A percentile compares a stretch with the other conserved stretches of the same genome.
Conservation (phyloP, 75 land plant genomes). For the Cupressus sempervirens region DNA sequence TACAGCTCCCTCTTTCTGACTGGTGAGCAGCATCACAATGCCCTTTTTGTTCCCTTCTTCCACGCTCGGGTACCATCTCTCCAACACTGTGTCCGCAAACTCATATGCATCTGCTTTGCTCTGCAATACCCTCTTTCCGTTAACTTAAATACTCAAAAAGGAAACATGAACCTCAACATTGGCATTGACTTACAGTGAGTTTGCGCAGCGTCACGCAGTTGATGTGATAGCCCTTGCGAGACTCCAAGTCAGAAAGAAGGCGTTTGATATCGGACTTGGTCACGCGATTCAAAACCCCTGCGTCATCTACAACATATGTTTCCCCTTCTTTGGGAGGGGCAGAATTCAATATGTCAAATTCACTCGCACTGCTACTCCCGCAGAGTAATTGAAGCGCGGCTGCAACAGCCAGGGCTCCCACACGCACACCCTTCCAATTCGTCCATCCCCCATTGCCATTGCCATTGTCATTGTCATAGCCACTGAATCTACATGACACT, state of each 20-base stretch:
- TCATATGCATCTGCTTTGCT: slow-evolving; percentile 96
- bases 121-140: slow-evolving; percentile 18
- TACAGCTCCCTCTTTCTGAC: slow-evolving; percentile 96
- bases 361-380: slow-evolving; percentile 53
- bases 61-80: slow-evolving; percentile 94
- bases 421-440: neutral
- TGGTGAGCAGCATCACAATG: slow-evolving; percentile 85
- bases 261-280: slow-evolving; percentile 84
- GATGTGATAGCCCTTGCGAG: slow-evolving; percentile 69
- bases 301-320: slow-evolving; percentile 78
- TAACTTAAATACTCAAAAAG: neutral
- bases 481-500: neutral
- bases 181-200: slow-evolving; percentile 66
- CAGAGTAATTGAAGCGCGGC: slow-evolving; percentile 17
- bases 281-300: slow-evolving; percentile 80
- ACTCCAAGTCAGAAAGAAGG: slow-evolving; percentile 79
- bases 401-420: slow-evolving; percentile 21
- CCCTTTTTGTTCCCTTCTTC: slow-evolving; percentile 97
- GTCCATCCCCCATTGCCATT: neutral
- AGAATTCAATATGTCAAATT: slow-evolving; percentile 74
- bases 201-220: slow-evolving; percentile 87
- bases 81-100: slow-evolving; percentile 87
- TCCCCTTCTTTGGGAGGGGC: slow-evolving; percentile 59
- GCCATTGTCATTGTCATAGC: neutral
- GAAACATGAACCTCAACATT: neutral